A percentile compares a stretch with the other conserved stretches of the same genome.
Evolutionary conservation across 2,329 filamentous ascomycete species (phyloP).

Genomic region (Coniella vitis): DNA sequence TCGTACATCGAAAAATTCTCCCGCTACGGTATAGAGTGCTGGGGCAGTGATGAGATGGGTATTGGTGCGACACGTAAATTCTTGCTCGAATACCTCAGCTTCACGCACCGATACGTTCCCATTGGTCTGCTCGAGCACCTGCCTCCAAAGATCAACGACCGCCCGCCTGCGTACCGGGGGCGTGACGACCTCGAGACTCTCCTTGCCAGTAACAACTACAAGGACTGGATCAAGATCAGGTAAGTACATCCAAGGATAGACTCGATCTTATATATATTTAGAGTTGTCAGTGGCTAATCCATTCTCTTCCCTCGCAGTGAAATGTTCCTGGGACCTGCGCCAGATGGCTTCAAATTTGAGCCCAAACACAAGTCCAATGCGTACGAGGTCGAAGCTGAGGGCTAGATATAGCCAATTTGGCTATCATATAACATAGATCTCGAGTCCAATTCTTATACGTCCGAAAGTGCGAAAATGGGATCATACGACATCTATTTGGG

Average conservation of each 20-base stretch:
- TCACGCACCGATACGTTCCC: constrained; percentile 85
- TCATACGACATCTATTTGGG: too few relatives aligned
- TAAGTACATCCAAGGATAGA: constrained; percentile 38
- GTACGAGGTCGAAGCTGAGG: constrained; percentile 76
- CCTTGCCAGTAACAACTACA: constrained; percentile 82
- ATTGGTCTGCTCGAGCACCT: constrained; percentile 82
- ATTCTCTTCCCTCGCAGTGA: constrained; percentile 51
- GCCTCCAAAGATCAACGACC: constrained; percentile 81
- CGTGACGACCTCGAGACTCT: constrained; percentile 91
- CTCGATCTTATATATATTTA: background rate
- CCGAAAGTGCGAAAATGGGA: too few relatives aligned
- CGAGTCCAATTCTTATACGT: too few relatives aligned
- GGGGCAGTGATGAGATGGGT: constrained; percentile 93
- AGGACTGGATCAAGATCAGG: constrained; percentile 99
- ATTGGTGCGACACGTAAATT: constrained; percentile 87
- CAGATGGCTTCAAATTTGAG: constrained; percentile 86
- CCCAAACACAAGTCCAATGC: constrained; percentile 96
- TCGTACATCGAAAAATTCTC: constrained; percentile 82
- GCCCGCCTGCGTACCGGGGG: constrained; percentile 76
- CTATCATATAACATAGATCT: background rate
- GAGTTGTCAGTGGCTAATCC: constrained; percentile 14
- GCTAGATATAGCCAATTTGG: constrained; percentile 31
- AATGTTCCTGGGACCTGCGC: constrained; percentile 92
- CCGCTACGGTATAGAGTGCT: constrained; percentile 84
- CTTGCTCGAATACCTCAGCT: constrained; percentile 92